Evolutionary conservation across 1,139 yeast species (phyloP).

Genomic region (Pichia sp.): DNA sequence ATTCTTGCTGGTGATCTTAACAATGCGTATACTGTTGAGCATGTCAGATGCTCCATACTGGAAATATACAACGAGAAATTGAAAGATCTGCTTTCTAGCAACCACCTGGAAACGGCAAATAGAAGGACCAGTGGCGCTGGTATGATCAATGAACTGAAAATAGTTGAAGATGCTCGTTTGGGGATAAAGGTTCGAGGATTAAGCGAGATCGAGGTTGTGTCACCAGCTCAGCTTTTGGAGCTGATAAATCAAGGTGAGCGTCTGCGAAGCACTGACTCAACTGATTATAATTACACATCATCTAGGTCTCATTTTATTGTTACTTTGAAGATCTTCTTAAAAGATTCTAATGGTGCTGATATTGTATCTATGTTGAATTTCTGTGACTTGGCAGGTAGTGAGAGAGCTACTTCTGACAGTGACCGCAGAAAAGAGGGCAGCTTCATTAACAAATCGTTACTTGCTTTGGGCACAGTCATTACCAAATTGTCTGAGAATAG

Average conservation of each 20-base stretch:
- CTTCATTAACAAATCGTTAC: conserved; percentile 78
- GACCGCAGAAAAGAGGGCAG: conserved; percentile 92
- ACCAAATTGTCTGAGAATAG: conserved; percentile 55
- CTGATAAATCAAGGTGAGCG: conserved; percentile 65
- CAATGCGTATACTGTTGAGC: conserved; percentile 25
- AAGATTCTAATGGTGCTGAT: conserved; percentile 2
- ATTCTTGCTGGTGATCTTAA: not conserved
- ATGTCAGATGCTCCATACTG: conserved; percentile 38
- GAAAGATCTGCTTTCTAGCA: conserved; percentile 53
- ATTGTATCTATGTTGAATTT: conserved; percentile 64
- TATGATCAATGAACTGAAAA: conserved; percentile 43
- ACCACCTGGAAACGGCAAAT: conserved; percentile 1
- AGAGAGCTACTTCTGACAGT: conserved; percentile 73
- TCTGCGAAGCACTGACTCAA: conserved; percentile 74
- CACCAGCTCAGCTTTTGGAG: conserved; percentile 53
- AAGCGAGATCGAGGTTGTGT: conserved; percentile 47
- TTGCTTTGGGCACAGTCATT: conserved; percentile 86
- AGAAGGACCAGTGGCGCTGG: not conserved
- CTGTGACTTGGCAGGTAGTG: conserved; percentile 96
- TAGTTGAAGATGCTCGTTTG: conserved; percentile 65
- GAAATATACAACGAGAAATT: conserved; percentile 90
- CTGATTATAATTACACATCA: conserved; percentile 79
- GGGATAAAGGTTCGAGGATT: conserved; percentile 81
- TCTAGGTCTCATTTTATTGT: conserved; percentile 76
- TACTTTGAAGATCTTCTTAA: conserved; percentile 18